Base-by-base conservation (phyloP, 2,329 filamentous ascomycete species). In the Karstenula rhodostoma region DNA sequence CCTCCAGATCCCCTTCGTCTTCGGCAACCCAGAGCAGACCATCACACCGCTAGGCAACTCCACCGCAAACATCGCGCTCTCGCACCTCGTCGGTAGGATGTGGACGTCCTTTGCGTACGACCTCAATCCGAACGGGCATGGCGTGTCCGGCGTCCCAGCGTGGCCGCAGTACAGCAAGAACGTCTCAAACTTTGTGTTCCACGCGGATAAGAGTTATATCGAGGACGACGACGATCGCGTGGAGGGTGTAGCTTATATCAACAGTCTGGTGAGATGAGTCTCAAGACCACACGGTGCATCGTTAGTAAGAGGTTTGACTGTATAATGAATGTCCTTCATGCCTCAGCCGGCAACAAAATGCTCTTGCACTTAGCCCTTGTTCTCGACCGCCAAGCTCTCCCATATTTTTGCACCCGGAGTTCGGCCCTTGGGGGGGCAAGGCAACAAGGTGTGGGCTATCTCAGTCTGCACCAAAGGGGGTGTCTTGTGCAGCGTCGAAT, bases 81-180 rank as follows among this genome's bases (percentile, higher is more conserved):
- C 70, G 0, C 59, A 66, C 6, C 48, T 71, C 0, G 68, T 75
- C 3, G 72, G 68, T 50, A 61, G 72, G 22, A 75, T 73, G 70
- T 75, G 72, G 72, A 68, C 70, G 0, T 67, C 71, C 2, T 75
- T 75, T 43, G 69, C 66, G 1, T 69, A 74, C 27, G 70, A 72
- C 42, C 47, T 75, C 4, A 47, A 75, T 55, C 72, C 72, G 0
- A 75, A 75, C 59, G 70, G 65, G 0, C 72, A 74, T 58, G 68
- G 67, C 12, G 71, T 73, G 10, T 12, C 61, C 12, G 48, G 60
- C 5, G 33, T 65, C 4, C 42, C 61, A 0, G 2, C 25, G 1
- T 74, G 72, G 70, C 69, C 68, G 6, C 63, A 63, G 4, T 74
- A 74, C 27, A 35, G 62, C 0, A 61, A 59, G 3, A 64, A 56